phyloP scores from a whole-genome alignment of 2,329 filamentous ascomycete genomes.

The Parastagonospora avenae region DNA sequence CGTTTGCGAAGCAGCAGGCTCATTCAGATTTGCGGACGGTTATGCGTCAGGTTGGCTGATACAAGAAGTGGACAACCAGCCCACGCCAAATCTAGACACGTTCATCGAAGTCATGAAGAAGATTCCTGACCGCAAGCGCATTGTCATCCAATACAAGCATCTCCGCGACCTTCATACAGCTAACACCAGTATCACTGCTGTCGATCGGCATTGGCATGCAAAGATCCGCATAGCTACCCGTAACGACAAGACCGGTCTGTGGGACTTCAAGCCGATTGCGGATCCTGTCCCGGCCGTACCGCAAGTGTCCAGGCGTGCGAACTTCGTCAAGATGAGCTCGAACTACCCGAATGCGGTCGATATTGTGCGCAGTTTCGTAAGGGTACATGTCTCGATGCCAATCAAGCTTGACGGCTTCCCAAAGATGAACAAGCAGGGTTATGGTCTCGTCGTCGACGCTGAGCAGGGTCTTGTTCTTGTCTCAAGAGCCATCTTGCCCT shows the following conservation, averaged over 20 bases:
- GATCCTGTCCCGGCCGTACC: conserved; percentile 77
- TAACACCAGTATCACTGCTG: conserved; percentile 87
- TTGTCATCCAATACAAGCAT: conserved; percentile 96
- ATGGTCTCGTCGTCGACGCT: conserved; percentile 96
- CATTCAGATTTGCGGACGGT: conserved; percentile 88
- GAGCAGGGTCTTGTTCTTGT: conserved; percentile 94
- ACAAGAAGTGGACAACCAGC: conserved; percentile 88
- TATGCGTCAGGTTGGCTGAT: conserved; percentile 92
- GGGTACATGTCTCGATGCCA: conserved; percentile 90
- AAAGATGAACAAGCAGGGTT: conserved; percentile 90
- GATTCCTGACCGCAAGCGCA: conserved; percentile 79
- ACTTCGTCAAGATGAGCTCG: conserved; percentile 90
- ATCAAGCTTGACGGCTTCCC: conserved; percentile 98
- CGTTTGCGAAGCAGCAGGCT: conserved; percentile 91
- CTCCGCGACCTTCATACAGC: conserved; percentile 92
- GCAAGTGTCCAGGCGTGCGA: conserved; percentile 75
- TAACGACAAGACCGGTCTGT: conserved; percentile 87
- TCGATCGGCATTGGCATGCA: conserved; percentile 93
- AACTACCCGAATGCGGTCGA: conserved; percentile 90
- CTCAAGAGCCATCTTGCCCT: conserved; percentile 91
- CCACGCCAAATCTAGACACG: conserved; percentile 81
- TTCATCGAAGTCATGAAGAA: conserved; percentile 90
- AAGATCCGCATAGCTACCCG: conserved; percentile 93
- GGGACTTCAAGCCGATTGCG: conserved; percentile 90
- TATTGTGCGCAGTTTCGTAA: conserved; percentile 91